phyloP scores from a whole-genome alignment of 192 early-diverging fungal species.

The Mycoemilia scoparia region DNA sequence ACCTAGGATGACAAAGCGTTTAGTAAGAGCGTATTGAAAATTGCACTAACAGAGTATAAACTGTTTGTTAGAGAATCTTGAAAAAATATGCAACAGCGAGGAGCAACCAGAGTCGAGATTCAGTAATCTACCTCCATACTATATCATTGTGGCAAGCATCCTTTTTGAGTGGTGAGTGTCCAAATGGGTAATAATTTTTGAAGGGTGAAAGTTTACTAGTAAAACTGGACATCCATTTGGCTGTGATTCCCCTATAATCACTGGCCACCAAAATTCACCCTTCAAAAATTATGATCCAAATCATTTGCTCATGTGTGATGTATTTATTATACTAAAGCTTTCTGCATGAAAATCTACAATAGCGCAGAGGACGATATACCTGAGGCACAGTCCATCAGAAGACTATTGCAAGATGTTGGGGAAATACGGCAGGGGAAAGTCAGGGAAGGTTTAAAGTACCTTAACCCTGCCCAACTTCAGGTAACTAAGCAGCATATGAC shows the following conservation, averaged over 20 bases:
- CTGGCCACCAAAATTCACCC: too few species aligned
- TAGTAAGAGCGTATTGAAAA: neutral
- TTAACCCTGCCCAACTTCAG: slow-evolving; percentile 54
- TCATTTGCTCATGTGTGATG: too few species aligned
- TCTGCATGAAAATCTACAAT: too few species aligned
- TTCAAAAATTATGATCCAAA: too few species aligned
- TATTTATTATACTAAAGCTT: too few species aligned
- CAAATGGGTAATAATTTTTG: too few species aligned
- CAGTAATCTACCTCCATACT: slow-evolving; percentile 56
- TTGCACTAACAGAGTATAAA: neutral
- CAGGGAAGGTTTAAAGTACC: slow-evolving; percentile 38
- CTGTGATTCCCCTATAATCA: too few species aligned
- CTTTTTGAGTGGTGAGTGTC: too few species aligned
- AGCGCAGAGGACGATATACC: slow-evolving; percentile 72
- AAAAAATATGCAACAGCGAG: slow-evolving; percentile 44
- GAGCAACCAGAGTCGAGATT: slow-evolving; percentile 40
- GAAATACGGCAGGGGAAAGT: slow-evolving; percentile 71
- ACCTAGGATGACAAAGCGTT: neutral
- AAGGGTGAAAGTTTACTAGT: too few species aligned
- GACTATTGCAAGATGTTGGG: slow-evolving; percentile 64
- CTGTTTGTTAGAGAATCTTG: slow-evolving; percentile 53
- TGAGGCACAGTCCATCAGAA: slow-evolving; percentile 46
- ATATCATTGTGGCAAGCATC: slow-evolving; percentile 64
- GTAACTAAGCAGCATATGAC: slow-evolving; percentile 30
- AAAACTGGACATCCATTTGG: too few species aligned